Conservation (phyloP, 106 monocot species). For the Triglochin maritima region DNA sequence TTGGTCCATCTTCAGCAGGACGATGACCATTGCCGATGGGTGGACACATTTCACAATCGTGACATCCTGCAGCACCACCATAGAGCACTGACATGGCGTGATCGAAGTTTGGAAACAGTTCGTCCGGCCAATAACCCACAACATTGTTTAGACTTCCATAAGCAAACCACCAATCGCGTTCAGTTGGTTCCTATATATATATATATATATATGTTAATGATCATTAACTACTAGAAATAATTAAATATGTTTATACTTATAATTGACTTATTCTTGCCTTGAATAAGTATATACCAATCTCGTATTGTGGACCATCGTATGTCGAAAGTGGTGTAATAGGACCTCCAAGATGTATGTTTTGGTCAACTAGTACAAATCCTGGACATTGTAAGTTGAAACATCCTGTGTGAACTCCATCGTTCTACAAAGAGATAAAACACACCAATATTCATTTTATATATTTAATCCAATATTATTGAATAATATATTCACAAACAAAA, state of each 20-base stretch:
- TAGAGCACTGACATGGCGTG: not conserved
- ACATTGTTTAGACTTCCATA: not conserved
- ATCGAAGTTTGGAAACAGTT: not conserved
- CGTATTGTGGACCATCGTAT: not conserved
- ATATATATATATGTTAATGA: not conserved
- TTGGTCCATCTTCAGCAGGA: not conserved
- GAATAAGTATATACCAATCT: not conserved
- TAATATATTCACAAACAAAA: too few species aligned
- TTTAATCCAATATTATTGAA: too few species aligned
- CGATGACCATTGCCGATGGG: not conserved
- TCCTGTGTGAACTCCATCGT: too few species aligned
- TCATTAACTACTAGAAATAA: not conserved
- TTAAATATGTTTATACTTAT: too few species aligned
- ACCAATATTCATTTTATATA: too few species aligned
- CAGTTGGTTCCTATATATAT: not conserved
- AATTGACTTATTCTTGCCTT: not conserved
- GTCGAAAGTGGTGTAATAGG: not conserved
- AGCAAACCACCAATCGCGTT: not conserved
- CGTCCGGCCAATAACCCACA: not conserved
- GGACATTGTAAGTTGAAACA: conserved; percentile 1
- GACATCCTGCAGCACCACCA: not conserved
- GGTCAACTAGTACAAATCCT: not conserved
- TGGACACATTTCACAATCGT: not conserved
- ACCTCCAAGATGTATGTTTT: not conserved
- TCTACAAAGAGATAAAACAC: too few species aligned